Evolutionary conservation across 169 alveolate genomes (phyloP).

Genomic region (Babesia bigemina): DNA sequence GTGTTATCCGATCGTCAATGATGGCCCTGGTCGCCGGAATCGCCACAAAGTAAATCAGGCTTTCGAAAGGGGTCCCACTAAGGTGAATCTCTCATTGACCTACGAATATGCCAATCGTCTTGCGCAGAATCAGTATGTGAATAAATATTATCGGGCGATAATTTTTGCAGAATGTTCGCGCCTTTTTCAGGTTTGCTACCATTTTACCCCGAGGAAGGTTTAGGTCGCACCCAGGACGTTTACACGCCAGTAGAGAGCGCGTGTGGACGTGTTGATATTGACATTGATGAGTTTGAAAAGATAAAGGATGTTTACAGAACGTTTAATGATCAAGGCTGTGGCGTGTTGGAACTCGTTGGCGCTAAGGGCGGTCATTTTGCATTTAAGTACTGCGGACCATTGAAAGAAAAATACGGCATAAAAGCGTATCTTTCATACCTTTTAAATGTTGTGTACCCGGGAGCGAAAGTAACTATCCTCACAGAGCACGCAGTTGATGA

Average conservation of each 20-base stretch:
- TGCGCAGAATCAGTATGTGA: conserved; percentile 66
- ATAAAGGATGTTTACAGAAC: conserved; percentile 63
- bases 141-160: too few species aligned
- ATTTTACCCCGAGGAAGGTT: conserved; percentile 64
- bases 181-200: conserved; percentile 58
- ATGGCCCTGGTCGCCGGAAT: conserved; percentile 56
- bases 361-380: conserved; percentile 74
- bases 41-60: conserved; percentile 67
- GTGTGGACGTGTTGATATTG: conserved; percentile 74
- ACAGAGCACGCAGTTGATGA: conserved; percentile 53
- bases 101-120: conserved; percentile 71
- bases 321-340: conserved; percentile 69
- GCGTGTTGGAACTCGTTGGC: conserved; percentile 70
- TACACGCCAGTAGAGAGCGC: conserved; percentile 72
- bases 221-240: conserved; percentile 72
- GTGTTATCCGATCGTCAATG: conserved; percentile 74
- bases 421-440: conserved; percentile 52
- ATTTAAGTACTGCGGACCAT: conserved; percentile 70
- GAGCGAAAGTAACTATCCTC: conserved; percentile 59
- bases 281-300: conserved; percentile 65
- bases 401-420: conserved; percentile 58
- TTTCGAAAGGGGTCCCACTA: conserved; percentile 65
- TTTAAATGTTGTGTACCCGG: conserved; percentile 61
- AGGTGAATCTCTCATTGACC: conserved; percentile 58
- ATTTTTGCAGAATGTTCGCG: conserved; percentile 23